These are phyloP conservation scores for Coniferiporia weirii DNA, from an alignment of 1,284 basidiomycete species.

Conservation along the genomic window DNA sequence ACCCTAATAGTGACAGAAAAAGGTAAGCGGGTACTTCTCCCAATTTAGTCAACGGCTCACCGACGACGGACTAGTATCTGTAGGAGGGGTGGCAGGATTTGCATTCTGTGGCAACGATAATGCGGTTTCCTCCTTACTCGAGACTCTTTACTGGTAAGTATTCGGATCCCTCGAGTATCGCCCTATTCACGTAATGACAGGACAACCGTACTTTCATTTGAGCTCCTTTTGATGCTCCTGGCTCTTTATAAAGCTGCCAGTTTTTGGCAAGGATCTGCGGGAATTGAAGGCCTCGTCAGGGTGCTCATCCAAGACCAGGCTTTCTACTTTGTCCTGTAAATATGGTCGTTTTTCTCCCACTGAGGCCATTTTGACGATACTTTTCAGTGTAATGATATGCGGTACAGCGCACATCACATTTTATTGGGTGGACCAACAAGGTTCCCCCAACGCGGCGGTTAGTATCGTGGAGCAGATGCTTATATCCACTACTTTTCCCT, in stretches of 20 bases:
- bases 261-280: background rate
- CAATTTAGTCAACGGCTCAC: background rate
- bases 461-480: background rate
- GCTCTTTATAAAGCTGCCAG: background rate
- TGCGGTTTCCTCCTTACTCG: background rate
- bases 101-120: background rate
- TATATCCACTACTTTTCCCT: background rate
- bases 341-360: no score
- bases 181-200: background rate
- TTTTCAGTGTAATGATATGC: no score
- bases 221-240: background rate
- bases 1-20: background rate
- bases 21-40: background rate
- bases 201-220: background rate
- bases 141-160: no score
- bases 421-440: background rate
- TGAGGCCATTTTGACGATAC: no score
- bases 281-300: background rate
- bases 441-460: background rate
- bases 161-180: no score
- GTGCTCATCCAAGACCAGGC: background rate
- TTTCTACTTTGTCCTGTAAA: constrained; percentile 6
- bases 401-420: no score
- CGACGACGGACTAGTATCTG: background rate
- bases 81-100: background rate